Evolutionary conservation across 2,329 filamentous ascomycete genomes (phyloP).

Genomic region (Colletotrichum cordylinicola): DNA sequence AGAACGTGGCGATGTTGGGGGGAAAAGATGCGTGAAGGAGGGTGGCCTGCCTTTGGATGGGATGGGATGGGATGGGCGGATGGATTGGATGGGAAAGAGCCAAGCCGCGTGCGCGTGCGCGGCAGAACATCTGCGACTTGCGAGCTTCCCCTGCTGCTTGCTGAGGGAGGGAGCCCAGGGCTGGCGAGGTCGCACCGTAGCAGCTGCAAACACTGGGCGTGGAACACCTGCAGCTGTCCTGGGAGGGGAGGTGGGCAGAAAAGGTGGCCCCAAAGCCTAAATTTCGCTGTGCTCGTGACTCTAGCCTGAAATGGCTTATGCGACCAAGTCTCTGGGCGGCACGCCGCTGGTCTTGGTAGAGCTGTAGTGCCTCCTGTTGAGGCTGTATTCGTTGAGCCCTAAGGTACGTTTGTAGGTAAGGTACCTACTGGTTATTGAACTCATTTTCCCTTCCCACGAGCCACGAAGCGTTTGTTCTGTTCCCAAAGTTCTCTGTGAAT

Average conservation of each 20-base stretch:
- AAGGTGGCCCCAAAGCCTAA: neutral
- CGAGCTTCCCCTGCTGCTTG: neutral
- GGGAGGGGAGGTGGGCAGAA: neutral
- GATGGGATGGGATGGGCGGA: neutral
- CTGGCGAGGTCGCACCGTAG: neutral
- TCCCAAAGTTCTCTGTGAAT: neutral
- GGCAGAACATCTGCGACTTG: neutral
- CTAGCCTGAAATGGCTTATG: constrained; percentile 17
- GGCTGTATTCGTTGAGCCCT: neutral
- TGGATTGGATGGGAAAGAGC: constrained; percentile 12
- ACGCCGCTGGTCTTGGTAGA: neutral
- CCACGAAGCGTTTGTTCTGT: neutral
- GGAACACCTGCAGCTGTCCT: neutral
- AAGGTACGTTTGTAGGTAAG: neutral
- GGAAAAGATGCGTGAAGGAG: neutral
- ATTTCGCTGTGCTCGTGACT: constrained; percentile 20
- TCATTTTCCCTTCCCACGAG: neutral
- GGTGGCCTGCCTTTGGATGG: neutral
- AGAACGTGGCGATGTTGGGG: constrained; percentile 13
- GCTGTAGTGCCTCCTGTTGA: neutral
- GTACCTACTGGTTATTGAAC: neutral
- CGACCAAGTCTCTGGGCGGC: constrained; percentile 16
- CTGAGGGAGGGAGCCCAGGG: neutral
- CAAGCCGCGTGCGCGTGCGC: constrained; percentile 10
- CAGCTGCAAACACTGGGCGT: neutral